Evolutionary conservation across 345 rosid genomes (phyloP).

Genomic region (Boechera divaricarpa): DNA sequence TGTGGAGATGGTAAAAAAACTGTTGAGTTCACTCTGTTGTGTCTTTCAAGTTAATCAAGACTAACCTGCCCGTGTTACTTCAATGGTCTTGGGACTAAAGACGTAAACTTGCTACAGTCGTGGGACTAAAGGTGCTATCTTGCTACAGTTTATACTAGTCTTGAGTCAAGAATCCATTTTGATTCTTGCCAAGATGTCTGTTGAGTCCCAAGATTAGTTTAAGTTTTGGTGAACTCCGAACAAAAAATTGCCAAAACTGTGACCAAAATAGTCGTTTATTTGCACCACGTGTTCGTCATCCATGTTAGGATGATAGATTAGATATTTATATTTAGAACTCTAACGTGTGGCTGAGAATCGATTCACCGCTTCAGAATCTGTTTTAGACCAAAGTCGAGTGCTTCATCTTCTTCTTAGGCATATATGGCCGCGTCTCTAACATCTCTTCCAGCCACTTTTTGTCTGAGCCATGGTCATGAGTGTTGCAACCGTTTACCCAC

Average conservation of each 20-base stretch:
- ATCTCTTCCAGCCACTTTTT: constrained; percentile 27
- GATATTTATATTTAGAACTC: constrained; percentile 22
- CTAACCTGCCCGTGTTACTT: background rate
- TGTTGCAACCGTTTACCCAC: constrained; percentile 22
- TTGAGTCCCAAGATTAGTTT: no score
- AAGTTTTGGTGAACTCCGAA: background rate
- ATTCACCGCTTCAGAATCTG: constrained; percentile 35
- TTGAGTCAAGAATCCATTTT: background rate
- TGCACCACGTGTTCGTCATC: constrained; percentile 35
- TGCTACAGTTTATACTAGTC: background rate
- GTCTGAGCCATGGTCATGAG: constrained; percentile 39
- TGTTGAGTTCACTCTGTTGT: constrained; percentile 18
- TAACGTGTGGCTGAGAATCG: constrained; percentile 40
- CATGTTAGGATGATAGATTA: constrained; percentile 3
- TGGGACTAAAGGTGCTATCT: background rate
- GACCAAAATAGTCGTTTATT: background rate
- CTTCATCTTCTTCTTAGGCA: background rate
- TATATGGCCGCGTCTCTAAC: constrained; percentile 41
- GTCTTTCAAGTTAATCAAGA: constrained; percentile 14
- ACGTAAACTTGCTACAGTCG: background rate
- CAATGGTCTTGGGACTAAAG: background rate
- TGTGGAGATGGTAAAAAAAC: background rate
- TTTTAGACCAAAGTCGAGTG: constrained; percentile 33
- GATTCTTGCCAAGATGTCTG: background rate
- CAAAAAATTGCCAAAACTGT: background rate